Evolutionary conservation across 345 rosid genomes (phyloP).

Genomic region (Populus ilicifolia): DNA sequence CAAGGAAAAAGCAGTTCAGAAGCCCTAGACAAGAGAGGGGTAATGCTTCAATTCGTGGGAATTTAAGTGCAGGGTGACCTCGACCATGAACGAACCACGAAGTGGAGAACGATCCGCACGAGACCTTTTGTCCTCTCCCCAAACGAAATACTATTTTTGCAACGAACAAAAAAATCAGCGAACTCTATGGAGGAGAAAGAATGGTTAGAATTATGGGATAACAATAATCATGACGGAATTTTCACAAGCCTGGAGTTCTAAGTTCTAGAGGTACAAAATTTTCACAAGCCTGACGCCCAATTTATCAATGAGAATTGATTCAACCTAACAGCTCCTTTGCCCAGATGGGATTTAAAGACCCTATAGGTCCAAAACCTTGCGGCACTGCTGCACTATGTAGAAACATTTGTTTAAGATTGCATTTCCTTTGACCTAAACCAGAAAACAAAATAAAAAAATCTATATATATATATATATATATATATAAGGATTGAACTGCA

Average conservation of each 20-base stretch:
- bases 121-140: neutral
- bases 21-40: neutral
- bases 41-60: neutral
- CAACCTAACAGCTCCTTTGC: conserved; percentile 18
- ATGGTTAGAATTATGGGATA: conserved; percentile 34
- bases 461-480: too few relatives aligned
- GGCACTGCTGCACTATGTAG: conserved; percentile 12
- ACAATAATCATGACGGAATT: conserved; percentile 21
- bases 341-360: neutral
- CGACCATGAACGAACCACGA: neutral
- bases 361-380: conserved; percentile 12
- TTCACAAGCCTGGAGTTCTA: conserved; percentile 16
- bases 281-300: conserved; percentile 25
- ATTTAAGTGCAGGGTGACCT: neutral
- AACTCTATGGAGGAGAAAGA: conserved; percentile 21
- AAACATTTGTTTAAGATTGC: conserved; percentile 2
- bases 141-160: conserved; percentile 14
- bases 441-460: neutral
- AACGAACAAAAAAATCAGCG: conserved; percentile 4
- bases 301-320: conserved; percentile 33
- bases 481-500: conserved; percentile 17
- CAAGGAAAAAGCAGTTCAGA: neutral
- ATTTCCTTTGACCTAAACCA: conserved; percentile 24
- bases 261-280: neutral
- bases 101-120: neutral